Evolutionary conservation across 192 early-diverging fungal genomes (phyloP), one percentile per base, ranked within the genome.

Genomic region (Entomortierella beljakovae): DNA sequence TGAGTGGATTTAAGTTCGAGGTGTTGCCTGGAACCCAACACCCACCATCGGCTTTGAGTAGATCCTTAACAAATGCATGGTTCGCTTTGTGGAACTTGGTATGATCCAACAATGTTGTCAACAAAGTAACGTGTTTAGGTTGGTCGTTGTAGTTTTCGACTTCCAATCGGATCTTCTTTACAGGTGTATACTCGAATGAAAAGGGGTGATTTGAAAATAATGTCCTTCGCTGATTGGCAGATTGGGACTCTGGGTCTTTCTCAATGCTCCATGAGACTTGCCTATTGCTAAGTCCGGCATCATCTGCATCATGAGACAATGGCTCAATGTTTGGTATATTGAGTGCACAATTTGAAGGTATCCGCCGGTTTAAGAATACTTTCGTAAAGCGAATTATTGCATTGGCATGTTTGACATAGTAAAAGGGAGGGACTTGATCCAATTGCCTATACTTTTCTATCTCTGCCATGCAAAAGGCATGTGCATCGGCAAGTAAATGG

Each of bases 21-120:
- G 63, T 38, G 15, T 66, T 61, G 34, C 66, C 60, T n/a, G 74
- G 74, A 26, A 77, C 59, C 74, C 74, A 77, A 46, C 58, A 48
- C 3, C 74, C 65, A 23, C 67, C 56, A 1, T 54, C 11, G 0
- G 66, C 37, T n/a, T 40, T 54, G 22, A 77, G 60, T 11, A 77
- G 40, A 4, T 66, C 74, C n/a, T 77, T 35, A 1, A 77, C 74
- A 53, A 77, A 77, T 31, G 57, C 28, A 31, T 69, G 65, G n/a
- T 69, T 77, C 1, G 58, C 32, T 0, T 32, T 26, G 23, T 63
- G 49, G 1, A 69, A 49, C 10, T 57, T 35, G 10, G 34, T 25
- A 3, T 68, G 52, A 35, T 66, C 66, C 32, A 77, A 26, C 1
- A 77, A 60, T 6, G 58, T 15, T 2, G 66, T 77, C 35, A 77